phyloP scores from a whole-genome alignment of 805 yeast species.

The Blastobotrys chiropterorum region DNA sequence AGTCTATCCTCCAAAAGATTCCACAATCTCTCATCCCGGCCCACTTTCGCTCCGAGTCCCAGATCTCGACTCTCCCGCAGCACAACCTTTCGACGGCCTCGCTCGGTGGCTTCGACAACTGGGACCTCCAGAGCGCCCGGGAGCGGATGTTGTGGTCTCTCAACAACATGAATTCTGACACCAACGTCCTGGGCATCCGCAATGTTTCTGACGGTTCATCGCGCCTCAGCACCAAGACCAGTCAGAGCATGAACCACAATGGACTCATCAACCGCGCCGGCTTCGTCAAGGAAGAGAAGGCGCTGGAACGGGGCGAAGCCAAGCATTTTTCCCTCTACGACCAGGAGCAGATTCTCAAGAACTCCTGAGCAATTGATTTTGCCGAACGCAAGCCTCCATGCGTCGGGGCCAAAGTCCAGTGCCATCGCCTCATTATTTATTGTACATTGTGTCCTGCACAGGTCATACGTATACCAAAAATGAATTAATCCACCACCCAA shows the following conservation, averaged over 20 bases:
- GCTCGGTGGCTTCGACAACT: slow-evolving; percentile 2
- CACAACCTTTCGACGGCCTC: neutral
- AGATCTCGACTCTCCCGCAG: neutral
- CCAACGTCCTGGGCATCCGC: slow-evolving; percentile 1
- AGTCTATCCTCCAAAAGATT: neutral
- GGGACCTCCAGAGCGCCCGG: slow-evolving; percentile 5
- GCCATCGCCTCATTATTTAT: too few relatives aligned
- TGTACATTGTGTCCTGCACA: too few relatives aligned
- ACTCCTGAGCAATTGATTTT: too few relatives aligned
- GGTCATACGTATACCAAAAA: too few relatives aligned
- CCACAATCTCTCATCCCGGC: neutral
- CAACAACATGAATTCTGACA: neutral
- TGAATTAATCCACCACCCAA: too few relatives aligned
- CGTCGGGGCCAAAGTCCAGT: too few relatives aligned
- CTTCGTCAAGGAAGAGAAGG: slow-evolving; percentile 3
- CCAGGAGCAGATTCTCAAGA: neutral
- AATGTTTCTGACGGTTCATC: slow-evolving; percentile 3
- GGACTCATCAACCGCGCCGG: slow-evolving; percentile 2
- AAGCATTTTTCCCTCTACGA: neutral
- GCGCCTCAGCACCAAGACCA: slow-evolving; percentile 1
- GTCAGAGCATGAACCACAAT: neutral
- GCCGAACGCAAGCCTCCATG: too few relatives aligned
- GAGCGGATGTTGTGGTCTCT: slow-evolving; percentile 2
- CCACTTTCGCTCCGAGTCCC: neutral
- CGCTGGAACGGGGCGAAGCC: neutral